phyloP scores from a whole-genome alignment of 2,329 filamentous ascomycete species.

The Verticillium dahliae region DNA sequence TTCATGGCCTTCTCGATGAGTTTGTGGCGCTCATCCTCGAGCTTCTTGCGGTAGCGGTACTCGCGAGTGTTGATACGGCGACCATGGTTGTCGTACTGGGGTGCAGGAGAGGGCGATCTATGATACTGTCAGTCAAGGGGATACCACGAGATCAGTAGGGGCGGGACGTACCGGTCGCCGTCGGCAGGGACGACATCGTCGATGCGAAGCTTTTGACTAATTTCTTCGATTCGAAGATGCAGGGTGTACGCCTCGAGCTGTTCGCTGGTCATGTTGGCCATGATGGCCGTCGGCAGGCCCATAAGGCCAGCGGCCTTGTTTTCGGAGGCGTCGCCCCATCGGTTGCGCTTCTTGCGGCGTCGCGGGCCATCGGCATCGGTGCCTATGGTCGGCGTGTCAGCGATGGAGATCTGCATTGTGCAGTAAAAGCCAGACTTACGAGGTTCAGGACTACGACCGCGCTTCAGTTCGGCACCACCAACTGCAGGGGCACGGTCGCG shows the following conservation, averaged over 20 bases:
- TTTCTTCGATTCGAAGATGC: constrained; percentile 96
- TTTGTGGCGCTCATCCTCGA: constrained; percentile 98
- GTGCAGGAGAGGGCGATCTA: constrained; percentile 90
- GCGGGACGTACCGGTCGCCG: constrained; percentile 72
- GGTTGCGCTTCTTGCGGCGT: constrained; percentile 95
- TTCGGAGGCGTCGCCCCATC: constrained; percentile 95
- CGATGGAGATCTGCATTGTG: background rate
- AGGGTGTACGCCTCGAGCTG: constrained; percentile 96
- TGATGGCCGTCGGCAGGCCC: constrained; percentile 93
- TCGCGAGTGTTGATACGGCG: constrained; percentile 98
- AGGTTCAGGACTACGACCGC: constrained; percentile 85
- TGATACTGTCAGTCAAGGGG: constrained; percentile 13
- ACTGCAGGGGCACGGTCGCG: constrained; percentile 23
- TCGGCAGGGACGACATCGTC: constrained; percentile 98
- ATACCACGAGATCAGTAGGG: background rate
- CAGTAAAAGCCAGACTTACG: constrained; percentile 41
- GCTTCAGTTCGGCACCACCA: constrained; percentile 56
- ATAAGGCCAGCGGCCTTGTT: constrained; percentile 98
- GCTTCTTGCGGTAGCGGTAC: constrained; percentile 94
- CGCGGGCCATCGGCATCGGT: constrained; percentile 67
- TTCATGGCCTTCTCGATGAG: constrained; percentile 99
- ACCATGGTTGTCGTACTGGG: constrained; percentile 98
- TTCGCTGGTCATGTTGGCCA: constrained; percentile 96
- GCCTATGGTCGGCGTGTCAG: constrained; percentile 26
- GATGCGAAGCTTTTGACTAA: constrained; percentile 97